phyloP scores from a whole-genome alignment of 768 basidiomycete species.

The Mycena olivaceomarginata region DNA sequence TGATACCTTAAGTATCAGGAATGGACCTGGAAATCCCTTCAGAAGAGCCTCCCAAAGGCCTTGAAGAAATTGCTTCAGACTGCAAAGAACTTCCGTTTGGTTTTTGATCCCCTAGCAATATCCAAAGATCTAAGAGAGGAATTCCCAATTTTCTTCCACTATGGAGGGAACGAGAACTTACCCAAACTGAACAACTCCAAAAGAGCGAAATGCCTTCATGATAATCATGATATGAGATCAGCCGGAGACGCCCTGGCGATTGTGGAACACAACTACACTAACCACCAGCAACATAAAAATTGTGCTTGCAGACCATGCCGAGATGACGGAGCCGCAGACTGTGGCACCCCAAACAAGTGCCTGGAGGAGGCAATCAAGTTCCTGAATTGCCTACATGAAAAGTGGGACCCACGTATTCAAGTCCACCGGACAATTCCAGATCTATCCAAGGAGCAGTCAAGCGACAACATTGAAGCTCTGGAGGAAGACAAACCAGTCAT shows the following conservation, averaged over 20 bases:
- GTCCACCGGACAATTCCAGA: background rate
- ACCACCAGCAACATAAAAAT: background rate
- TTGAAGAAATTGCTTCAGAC: conserved; percentile 45
- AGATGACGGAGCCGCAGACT: no score
- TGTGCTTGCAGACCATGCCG: conserved; percentile 8
- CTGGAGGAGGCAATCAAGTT: background rate
- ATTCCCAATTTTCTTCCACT: conserved; percentile 58
- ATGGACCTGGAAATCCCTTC: conserved; percentile 44
- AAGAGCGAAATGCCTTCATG: background rate
- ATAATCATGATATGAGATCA: background rate
- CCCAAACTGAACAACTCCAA: background rate
- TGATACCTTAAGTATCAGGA: no score
- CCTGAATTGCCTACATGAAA: background rate
- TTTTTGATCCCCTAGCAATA: conserved; percentile 41
- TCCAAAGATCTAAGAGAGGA: conserved; percentile 27
- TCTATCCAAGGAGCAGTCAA: background rate
- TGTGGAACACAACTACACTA: background rate
- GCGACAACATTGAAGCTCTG: background rate
- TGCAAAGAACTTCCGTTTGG: conserved; percentile 45
- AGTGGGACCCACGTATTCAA: background rate
- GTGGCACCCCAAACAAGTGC: background rate
- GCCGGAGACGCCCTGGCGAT: background rate
- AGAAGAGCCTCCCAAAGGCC: conserved; percentile 30
- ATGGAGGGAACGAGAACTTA: conserved; percentile 18
- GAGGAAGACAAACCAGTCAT: background rate